A percentile compares a stretch with the other conserved stretches of the same genome.
phyloP scores from a whole-genome alignment of 257 asterid species.

The Hygrophila difformis region DNA sequence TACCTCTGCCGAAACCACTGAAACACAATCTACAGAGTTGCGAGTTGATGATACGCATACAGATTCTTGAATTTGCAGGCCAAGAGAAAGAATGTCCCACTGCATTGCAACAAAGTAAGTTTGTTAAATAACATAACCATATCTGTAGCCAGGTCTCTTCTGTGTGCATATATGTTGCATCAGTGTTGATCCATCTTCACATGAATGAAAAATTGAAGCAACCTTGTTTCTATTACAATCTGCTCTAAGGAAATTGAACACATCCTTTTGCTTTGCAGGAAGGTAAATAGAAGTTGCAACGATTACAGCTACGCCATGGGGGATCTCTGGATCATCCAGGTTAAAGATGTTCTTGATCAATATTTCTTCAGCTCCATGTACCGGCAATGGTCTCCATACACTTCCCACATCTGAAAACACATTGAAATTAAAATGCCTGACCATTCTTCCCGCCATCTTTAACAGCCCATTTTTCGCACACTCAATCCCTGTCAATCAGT shows the following conservation, averaged over 20 bases:
- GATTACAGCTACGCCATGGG: slow-evolving; percentile 28
- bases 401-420: slow-evolving; percentile 25
- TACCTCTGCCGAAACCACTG: slow-evolving; percentile 36
- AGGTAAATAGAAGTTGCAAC: slow-evolving; percentile 41
- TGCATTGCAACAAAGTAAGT: slow-evolving; percentile 11
- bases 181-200: neutral
- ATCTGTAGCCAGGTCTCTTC: too few relatives aligned
- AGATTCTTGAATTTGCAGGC: slow-evolving; percentile 24
- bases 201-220: too few relatives aligned
- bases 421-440: slow-evolving; percentile 24
- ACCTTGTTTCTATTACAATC: slow-evolving; percentile 34
- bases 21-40: slow-evolving; percentile 27
- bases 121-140: neutral
- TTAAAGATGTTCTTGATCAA: slow-evolving; percentile 28
- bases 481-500: slow-evolving; percentile 12
- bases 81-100: slow-evolving; percentile 52
- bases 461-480: slow-evolving; percentile 24
- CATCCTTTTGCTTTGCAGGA: slow-evolving; percentile 23
- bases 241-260: slow-evolving; percentile 30
- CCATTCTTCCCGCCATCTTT: slow-evolving; percentile 37
- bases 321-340: slow-evolving; percentile 23
- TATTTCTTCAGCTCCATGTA: slow-evolving; percentile 34
- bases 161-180: neutral
- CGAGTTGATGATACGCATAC: slow-evolving; percentile 30
- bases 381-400: slow-evolving; percentile 31